Base-by-base conservation (phyloP, 441 rosid genomes). In the Adansonia grandidieri region DNA sequence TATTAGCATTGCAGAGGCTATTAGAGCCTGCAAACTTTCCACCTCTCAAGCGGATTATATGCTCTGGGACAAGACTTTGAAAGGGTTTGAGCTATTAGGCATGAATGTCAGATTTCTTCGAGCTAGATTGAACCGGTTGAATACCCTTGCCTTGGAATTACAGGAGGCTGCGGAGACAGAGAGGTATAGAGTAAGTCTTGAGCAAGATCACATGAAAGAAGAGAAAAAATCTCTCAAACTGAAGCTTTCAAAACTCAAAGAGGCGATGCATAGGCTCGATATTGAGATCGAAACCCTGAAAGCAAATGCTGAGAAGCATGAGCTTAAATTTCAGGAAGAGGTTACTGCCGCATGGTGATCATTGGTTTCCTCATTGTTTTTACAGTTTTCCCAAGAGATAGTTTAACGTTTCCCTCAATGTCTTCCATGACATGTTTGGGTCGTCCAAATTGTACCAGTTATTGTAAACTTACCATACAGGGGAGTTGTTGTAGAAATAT, bases 71-170 rank as follows among this genome's bases (percentile, higher is more conserved):
- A 78, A 48, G 57, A 85, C 89, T 45, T 68, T 88, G 45, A 56
- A 80, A n/a, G 83, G 86, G 5, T 84, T 88, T 32, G 62, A 75
- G 70, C 77, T 67, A 50, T 64, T 86, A 68, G 90, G 89, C 71
- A 86, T 79, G 84, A 84, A 86, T 2, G 84, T 89, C 2, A 79
- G 85, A 2, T 85, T 89, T 85, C 57, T 80, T 65, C 76, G 64
- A 19, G 64, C 60, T 6, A 47, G 84, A 56, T 71, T 86, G 28
- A 58, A 76, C 28, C 82, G 71, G 72, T 86, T 88, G 10, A 70
- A 65, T 80, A 77, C 73, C 63, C 82, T 87, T 3, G 19, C 80
- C 32, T 71, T 17, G 32, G 62, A 72, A 56, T 37, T 54, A 37
- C 63, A 54, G 64, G 32, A 72, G 62, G 75, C 51, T 37, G 22